phyloP scores from a whole-genome alignment of 768 basidiomycete species.

The Ephemerocybe angulata region DNA sequence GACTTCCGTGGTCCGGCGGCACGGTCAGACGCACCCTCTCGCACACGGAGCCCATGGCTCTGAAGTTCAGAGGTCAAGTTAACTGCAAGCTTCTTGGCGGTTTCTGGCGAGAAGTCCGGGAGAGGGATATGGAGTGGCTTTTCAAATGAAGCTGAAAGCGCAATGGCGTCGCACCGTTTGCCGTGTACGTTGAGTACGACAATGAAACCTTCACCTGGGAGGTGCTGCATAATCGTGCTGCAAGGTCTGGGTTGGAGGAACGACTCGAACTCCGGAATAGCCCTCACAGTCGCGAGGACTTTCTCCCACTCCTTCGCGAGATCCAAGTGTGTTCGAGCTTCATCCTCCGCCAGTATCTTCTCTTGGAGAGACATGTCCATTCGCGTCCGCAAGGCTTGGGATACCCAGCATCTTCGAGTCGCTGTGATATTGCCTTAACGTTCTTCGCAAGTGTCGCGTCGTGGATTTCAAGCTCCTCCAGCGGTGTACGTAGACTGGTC shows the following conservation, averaged over 20 bases:
- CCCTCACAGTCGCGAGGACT: background rate
- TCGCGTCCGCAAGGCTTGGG: background rate
- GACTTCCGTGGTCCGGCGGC: background rate
- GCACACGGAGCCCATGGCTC: background rate
- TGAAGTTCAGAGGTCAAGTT: background rate
- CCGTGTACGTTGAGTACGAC: constrained; percentile 3
- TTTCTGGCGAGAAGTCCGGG: background rate
- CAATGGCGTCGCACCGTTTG: constrained; percentile 1
- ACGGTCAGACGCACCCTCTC: background rate
- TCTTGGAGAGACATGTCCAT: background rate
- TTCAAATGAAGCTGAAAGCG: too few species aligned
- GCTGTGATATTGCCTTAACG: background rate
- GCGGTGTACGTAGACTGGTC: constrained; percentile 2
- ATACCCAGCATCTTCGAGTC: background rate
- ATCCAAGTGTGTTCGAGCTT: background rate
- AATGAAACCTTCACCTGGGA: background rate
- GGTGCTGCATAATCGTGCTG: background rate
- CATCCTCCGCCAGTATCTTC: background rate
- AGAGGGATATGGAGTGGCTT: background rate
- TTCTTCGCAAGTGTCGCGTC: background rate
- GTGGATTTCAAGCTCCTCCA: constrained; percentile 7
- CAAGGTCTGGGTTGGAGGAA: background rate
- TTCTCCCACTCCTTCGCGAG: constrained; percentile 1
- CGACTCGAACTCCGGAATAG: background rate
- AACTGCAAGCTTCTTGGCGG: background rate